A percentile compares a stretch with the other conserved stretches of the same genome.
Evolutionary conservation across 768 basidiomycete species (phyloP).

Genomic region (Mycena filopes): DNA sequence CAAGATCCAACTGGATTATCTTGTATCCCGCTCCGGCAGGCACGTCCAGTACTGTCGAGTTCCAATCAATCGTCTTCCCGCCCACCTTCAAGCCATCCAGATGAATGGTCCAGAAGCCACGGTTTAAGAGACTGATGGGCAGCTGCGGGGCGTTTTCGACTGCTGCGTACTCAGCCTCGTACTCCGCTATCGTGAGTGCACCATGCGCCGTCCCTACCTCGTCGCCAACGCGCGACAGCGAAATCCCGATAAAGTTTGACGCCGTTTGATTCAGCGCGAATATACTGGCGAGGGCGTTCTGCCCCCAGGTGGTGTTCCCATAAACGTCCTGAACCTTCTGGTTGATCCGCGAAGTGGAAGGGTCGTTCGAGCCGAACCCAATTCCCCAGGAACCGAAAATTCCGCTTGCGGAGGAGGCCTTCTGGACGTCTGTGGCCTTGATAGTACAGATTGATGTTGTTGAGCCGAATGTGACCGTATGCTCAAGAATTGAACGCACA

Average conservation of each 20-base stretch:
- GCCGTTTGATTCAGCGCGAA: constrained; percentile 18
- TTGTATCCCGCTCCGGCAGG: constrained; percentile 18
- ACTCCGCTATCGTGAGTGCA: constrained; percentile 30
- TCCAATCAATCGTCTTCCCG: constrained; percentile 28
- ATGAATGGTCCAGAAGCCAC: constrained; percentile 27
- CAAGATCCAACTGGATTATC: constrained; percentile 24
- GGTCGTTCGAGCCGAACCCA: constrained; percentile 20
- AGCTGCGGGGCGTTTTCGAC: constrained; percentile 27
- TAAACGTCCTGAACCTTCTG: constrained; percentile 15
- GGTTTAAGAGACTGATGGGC: constrained; percentile 10
- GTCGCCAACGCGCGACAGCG: constrained; percentile 28
- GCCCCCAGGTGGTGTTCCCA: constrained; percentile 22
- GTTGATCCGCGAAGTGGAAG: constrained; percentile 16
- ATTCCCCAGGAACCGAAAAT: constrained; percentile 29
- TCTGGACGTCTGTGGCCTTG: constrained; percentile 14
- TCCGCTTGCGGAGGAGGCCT: constrained; percentile 17
- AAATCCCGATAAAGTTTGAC: constrained; percentile 28
- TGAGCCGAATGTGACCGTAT: background rate
- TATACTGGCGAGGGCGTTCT: constrained; percentile 29
- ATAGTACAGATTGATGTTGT: background rate
- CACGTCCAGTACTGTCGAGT: constrained; percentile 5
- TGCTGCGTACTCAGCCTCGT: constrained; percentile 22
- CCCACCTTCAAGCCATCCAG: constrained; percentile 20
- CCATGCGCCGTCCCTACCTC: constrained; percentile 24
- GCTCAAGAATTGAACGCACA: background rate